These are phyloP conservation scores for Brassica carinata DNA, from an alignment of 345 rosid genomes.

Conservation along the genomic window DNA sequence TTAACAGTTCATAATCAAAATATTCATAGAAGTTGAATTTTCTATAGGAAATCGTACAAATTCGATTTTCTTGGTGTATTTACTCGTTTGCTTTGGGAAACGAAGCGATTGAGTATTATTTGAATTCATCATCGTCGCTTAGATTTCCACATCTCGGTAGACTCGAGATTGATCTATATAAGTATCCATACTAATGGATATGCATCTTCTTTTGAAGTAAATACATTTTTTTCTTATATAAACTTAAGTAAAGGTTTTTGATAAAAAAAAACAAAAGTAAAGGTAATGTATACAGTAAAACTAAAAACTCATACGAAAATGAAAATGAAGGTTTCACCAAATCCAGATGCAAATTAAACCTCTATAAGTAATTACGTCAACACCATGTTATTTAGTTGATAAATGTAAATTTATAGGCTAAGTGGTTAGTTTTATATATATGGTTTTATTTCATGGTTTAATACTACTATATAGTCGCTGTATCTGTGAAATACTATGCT, in stretches of 20 bases:
- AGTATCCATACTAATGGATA: not conserved
- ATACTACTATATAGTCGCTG: not conserved
- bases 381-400: not conserved
- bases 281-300: not conserved
- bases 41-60: not conserved
- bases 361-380: not conserved
- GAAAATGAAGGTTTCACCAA: not conserved
- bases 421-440: not conserved
- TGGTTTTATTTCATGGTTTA: not conserved
- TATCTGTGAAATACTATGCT: not conserved
- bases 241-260: not conserved
- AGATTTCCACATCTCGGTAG: constrained; percentile 7
- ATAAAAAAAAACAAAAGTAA: not conserved
- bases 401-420: not conserved
- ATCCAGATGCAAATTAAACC: not conserved
- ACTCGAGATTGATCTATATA: constrained; percentile 10
- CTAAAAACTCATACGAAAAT: not conserved
- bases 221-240: not conserved
- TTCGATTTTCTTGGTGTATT: not conserved
- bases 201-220: not conserved
- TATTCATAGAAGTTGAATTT: not conserved
- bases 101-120: not conserved
- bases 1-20: not conserved
- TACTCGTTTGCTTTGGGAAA: constrained; percentile 22
- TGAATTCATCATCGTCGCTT: constrained; percentile 5